Evolutionary conservation across 768 basidiomycete genomes (phyloP).

Genomic region (Boletus edulis): DNA sequence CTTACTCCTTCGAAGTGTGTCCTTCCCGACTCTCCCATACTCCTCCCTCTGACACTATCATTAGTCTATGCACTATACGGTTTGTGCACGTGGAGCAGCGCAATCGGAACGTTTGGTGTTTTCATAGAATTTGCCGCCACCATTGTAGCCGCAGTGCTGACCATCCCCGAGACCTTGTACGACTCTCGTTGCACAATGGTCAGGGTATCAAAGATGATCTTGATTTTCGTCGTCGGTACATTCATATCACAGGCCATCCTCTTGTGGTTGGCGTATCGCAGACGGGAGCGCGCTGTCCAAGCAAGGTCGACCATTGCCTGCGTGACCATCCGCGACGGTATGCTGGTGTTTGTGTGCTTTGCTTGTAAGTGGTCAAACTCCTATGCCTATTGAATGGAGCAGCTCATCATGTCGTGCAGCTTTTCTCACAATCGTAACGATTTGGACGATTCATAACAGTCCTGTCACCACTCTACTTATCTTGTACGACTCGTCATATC

Average conservation of each 20-base stretch:
- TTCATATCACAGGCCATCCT: conserved; percentile 14
- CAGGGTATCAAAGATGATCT: neutral
- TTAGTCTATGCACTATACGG: conserved; percentile 22
- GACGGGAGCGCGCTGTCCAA: neutral
- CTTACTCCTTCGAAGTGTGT: conserved; percentile 24
- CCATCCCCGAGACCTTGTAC: conserved; percentile 10
- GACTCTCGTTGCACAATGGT: conserved; percentile 14
- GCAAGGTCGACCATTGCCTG: conserved; percentile 5
- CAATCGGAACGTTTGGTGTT: conserved; percentile 4
- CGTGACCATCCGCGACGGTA: conserved; percentile 24
- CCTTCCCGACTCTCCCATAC: neutral
- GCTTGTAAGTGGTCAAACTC: conserved; percentile 8
- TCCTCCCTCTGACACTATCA: neutral
- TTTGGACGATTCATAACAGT: neutral
- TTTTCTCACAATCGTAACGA: conserved; percentile 9
- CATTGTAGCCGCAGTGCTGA: neutral
- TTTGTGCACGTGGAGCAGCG: neutral
- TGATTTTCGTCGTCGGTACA: conserved; percentile 7
- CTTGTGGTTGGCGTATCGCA: conserved; percentile 18
- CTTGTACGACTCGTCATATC: conserved; percentile 3
- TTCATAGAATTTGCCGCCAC: conserved; percentile 9
- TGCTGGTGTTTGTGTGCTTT: conserved; percentile 12
- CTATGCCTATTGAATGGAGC: too few species aligned
- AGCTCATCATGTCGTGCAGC: neutral
- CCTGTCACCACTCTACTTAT: conserved; percentile 5